Conservation (phyloP, 164 flowering plant species). For the Nymphaea thermarum region DNA sequence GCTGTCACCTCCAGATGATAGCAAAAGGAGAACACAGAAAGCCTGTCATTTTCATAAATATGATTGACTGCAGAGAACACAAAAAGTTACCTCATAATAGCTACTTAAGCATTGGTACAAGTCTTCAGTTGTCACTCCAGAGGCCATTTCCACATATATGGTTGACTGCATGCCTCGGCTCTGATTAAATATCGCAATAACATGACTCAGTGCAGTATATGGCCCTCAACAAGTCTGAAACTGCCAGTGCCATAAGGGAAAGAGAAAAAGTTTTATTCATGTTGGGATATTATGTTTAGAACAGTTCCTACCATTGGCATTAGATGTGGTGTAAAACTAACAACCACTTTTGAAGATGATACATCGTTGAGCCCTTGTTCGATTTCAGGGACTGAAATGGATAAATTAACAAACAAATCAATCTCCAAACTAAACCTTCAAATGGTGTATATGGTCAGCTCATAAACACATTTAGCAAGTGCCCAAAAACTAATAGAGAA, state of each 20-base stretch:
- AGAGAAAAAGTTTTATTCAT: neutral
- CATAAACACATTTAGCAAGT: neutral
- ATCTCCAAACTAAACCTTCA: neutral
- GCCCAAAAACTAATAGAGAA: too few relatives aligned
- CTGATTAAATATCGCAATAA: slow-evolving; percentile 19
- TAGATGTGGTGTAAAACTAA: slow-evolving; percentile 95
- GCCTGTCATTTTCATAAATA: too few relatives aligned
- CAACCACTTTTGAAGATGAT: slow-evolving; percentile 58
- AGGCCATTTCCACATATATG: slow-evolving; percentile 83
- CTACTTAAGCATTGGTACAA: slow-evolving; percentile 42
- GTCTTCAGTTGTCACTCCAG: slow-evolving; percentile 68
- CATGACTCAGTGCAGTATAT: too few relatives aligned
- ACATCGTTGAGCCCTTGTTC: slow-evolving; percentile 92
- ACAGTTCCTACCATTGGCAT: slow-evolving; percentile 78
- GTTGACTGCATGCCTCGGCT: slow-evolving; percentile 99
- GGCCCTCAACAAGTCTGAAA: neutral
- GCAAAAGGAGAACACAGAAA: too few relatives aligned
- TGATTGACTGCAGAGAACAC: neutral
- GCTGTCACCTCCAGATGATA: too few relatives aligned
- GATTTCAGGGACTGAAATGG: slow-evolving; percentile 80
- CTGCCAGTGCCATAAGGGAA: neutral
- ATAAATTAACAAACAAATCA: neutral
- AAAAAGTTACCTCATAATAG: slow-evolving; percentile 47
- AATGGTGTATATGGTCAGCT: neutral
- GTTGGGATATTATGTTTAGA: neutral